These are phyloP conservation scores for Starmerella sp. DNA, from an alignment of 805 yeast genomes.

Conservation along the genomic window DNA sequence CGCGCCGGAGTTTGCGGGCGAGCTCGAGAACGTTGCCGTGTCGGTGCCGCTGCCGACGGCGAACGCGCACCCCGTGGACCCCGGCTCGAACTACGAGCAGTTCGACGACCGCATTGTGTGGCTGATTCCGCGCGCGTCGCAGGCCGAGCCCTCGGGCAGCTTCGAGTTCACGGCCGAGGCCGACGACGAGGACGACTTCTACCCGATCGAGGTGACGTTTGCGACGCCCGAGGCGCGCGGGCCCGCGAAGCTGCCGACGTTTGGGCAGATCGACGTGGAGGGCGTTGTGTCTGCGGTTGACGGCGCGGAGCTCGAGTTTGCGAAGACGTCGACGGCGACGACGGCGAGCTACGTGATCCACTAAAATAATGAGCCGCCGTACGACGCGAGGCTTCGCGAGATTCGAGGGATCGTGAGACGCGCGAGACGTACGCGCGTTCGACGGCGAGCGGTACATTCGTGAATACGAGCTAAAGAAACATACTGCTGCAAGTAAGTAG, in stretches of 20 bases:
- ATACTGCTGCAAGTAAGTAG: too few relatives aligned
- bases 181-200: slow-evolving; percentile 67
- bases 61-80: slow-evolving; percentile 39
- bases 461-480: too few relatives aligned
- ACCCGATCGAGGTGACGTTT: slow-evolving; percentile 76
- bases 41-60: slow-evolving; percentile 58
- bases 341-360: slow-evolving; percentile 21
- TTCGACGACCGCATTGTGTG: slow-evolving; percentile 67
- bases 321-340: slow-evolving; percentile 16
- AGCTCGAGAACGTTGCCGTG: slow-evolving; percentile 43
- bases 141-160: slow-evolving; percentile 48
- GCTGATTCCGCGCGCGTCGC: slow-evolving; percentile 41
- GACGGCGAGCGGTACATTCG: too few relatives aligned
- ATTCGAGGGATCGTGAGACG: too few relatives aligned
- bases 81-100: slow-evolving; percentile 30
- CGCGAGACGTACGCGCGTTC: too few relatives aligned
- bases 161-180: slow-evolving; percentile 71
- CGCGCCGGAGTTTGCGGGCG: slow-evolving; percentile 36
- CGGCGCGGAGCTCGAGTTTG: slow-evolving; percentile 23
- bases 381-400: too few relatives aligned
- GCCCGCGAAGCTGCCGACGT: slow-evolving; percentile 33
- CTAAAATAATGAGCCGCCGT: too few relatives aligned
- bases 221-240: slow-evolving; percentile 27
- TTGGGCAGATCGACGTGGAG: slow-evolving; percentile 56
- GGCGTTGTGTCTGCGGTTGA: slow-evolving; percentile 42